Evolutionary conservation across 1,139 yeast species (phyloP).

Genomic region (Kodamaea plutei): DNA sequence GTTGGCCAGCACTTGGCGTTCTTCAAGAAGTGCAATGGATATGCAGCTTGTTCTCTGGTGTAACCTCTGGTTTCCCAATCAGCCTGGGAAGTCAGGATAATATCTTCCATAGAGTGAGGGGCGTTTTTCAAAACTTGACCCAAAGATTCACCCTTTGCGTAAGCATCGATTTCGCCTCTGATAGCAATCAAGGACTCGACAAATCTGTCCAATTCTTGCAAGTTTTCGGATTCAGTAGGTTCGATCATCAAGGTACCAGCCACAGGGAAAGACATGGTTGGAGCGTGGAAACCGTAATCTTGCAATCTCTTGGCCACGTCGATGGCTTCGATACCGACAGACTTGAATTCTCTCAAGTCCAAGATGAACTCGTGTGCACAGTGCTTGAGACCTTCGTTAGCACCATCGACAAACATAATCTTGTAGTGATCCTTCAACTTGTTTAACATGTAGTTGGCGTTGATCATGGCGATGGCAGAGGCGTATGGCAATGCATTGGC

Average conservation of each 20-base stretch:
- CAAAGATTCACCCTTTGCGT: slow-evolving; percentile 59
- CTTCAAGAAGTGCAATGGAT: slow-evolving; percentile 73
- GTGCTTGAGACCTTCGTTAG: slow-evolving; percentile 57
- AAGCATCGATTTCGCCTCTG: slow-evolving; percentile 76
- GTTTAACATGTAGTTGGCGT: slow-evolving; percentile 92
- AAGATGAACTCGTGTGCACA: slow-evolving; percentile 97
- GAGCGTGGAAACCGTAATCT: slow-evolving; percentile 98
- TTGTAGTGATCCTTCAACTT: slow-evolving; percentile 67
- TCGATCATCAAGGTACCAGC: slow-evolving; percentile 97
- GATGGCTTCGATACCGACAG: slow-evolving; percentile 83
- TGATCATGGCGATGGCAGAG: slow-evolving; percentile 84
- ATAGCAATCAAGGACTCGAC: slow-evolving; percentile 83
- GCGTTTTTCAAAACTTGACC: slow-evolving; percentile 82
- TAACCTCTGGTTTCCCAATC: slow-evolving; percentile 84
- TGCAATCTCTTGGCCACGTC: slow-evolving; percentile 96
- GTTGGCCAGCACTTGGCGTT: slow-evolving; percentile 91
- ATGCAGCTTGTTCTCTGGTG: slow-evolving; percentile 90
- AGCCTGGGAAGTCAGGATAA: slow-evolving; percentile 50
- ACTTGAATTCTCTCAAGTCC: slow-evolving; percentile 83
- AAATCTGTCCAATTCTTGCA: slow-evolving; percentile 85
- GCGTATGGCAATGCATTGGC: slow-evolving; percentile 78
- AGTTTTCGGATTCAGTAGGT: slow-evolving; percentile 93
- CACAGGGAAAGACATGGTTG: slow-evolving; percentile 98
- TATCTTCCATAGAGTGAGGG: slow-evolving; percentile 85
- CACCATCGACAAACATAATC: slow-evolving; percentile 65